Conservation (phyloP, 331 rosid species). For the Quercus phellos region DNA sequence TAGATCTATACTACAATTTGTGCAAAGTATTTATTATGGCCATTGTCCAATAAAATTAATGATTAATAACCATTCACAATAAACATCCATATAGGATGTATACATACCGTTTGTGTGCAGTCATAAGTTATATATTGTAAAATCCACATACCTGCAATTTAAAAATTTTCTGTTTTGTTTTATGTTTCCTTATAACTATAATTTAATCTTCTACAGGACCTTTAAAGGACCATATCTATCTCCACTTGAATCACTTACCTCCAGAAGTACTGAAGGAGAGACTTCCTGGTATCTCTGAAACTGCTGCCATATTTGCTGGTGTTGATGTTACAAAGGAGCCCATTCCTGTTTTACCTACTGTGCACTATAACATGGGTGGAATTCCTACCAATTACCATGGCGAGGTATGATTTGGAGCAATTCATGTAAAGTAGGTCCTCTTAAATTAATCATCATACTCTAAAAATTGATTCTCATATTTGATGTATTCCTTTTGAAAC, state of each 20-base stretch:
- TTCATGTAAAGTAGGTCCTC: slow-evolving; percentile 5
- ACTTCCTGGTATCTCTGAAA: slow-evolving; percentile 99
- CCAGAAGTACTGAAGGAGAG: slow-evolving; percentile 99
- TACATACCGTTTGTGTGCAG: not conserved
- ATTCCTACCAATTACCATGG: slow-evolving; percentile 89
- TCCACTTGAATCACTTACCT: slow-evolving; percentile 95
- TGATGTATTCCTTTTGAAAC: not conserved
- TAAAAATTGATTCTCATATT: not conserved
- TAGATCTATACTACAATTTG: not conserved
- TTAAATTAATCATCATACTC: not conserved
- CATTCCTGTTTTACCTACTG: slow-evolving; percentile 96
- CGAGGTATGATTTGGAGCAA: slow-evolving; percentile 53
- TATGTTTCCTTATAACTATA: not conserved
- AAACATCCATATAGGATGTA: not conserved
- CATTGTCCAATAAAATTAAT: not conserved
- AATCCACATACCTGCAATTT: no score
- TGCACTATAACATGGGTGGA: slow-evolving; percentile 99
- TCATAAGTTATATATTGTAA: not conserved
- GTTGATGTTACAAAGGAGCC: slow-evolving; percentile 99
- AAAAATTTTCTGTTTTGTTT: not conserved
- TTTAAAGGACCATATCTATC: slow-evolving; percentile 96
- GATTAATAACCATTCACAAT: not conserved
- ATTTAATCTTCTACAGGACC: slow-evolving; percentile 60
- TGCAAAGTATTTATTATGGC: not conserved
- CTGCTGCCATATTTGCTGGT: slow-evolving; percentile 99